Evolutionary conservation across 768 basidiomycete genomes (phyloP).

Genomic region (Pleurotus eryngii): DNA sequence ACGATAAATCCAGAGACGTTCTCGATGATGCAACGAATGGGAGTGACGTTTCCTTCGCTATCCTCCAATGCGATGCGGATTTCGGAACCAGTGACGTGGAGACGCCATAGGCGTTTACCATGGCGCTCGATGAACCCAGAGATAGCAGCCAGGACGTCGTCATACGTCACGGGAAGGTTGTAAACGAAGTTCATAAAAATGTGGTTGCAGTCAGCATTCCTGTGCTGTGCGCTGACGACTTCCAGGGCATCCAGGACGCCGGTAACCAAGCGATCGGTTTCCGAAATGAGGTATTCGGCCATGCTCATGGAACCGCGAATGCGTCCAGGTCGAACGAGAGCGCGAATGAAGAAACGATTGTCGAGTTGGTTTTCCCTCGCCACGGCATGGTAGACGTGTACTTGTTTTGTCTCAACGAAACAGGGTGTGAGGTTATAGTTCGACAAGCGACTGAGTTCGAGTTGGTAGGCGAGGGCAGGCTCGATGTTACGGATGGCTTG

Average conservation of each 20-base stretch:
- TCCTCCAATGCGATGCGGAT: conserved; percentile 95
- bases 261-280: conserved; percentile 95
- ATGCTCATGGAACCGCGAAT: conserved; percentile 89
- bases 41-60: conserved; percentile 89
- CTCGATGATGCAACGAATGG: conserved; percentile 97
- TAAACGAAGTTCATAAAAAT: conserved; percentile 99
- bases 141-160: conserved; percentile 94
- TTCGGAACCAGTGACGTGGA: conserved; percentile 97
- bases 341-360: conserved; percentile 96
- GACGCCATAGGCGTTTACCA: conserved; percentile 96
- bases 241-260: conserved; percentile 93
- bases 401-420: conserved; percentile 95
- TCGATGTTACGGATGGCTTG: conserved; percentile 97
- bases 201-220: conserved; percentile 96
- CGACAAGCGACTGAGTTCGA: conserved; percentile 93
- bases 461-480: conserved; percentile 95
- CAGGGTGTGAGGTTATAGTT: conserved; percentile 96
- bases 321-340: conserved; percentile 92
- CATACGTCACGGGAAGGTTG: conserved; percentile 91
- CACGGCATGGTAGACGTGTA: conserved; percentile 96
- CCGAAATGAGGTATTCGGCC: conserved; percentile 97
- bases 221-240: conserved; percentile 84
- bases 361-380: conserved; percentile 97
- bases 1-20: conserved; percentile 99
- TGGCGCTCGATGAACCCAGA: conserved; percentile 99